A percentile compares a stretch with the other conserved stretches of the same genome.
phyloP scores from a whole-genome alignment of 768 basidiomycete genomes.

The Boletus sp. region DNA sequence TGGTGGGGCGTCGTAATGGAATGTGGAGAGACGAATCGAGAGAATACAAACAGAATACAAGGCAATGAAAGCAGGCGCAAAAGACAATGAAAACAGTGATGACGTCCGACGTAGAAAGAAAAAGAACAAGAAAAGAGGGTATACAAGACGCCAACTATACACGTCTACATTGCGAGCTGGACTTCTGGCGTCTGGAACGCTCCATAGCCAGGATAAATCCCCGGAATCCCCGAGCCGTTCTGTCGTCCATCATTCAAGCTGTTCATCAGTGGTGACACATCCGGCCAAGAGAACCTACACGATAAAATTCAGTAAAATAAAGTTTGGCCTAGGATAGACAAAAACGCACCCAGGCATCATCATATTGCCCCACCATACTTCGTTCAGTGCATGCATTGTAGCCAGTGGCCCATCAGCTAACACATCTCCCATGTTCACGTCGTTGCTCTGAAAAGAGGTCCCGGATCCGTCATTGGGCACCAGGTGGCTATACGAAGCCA shows the following conservation, averaged over 20 bases:
- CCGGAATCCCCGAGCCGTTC: conserved; percentile 14
- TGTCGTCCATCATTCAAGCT: conserved; percentile 18
- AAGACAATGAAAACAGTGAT: no score
- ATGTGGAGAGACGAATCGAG: no score
- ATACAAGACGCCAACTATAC: no score
- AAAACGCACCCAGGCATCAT: conserved; percentile 72
- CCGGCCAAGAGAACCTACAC: conserved; percentile 34
- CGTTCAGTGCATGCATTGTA: conserved; percentile 70
- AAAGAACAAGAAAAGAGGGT: no score
- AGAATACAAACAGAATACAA: no score
- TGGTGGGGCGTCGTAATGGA: background rate
- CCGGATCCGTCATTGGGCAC: conserved; percentile 16
- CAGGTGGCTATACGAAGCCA: conserved; percentile 37
- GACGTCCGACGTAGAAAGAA: no score
- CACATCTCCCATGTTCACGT: conserved; percentile 26
- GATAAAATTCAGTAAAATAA: background rate
- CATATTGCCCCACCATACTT: conserved; percentile 74
- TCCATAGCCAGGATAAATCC: conserved; percentile 19
- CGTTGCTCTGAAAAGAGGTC: background rate
- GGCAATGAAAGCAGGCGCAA: no score
- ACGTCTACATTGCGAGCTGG: conserved; percentile 26
- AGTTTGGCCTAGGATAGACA: background rate
- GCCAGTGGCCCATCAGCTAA: conserved; percentile 57
- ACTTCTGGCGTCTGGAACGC: conserved; percentile 17
- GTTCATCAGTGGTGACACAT: conserved; percentile 24